A percentile compares a stretch with the other conserved stretches of the same genome.
phyloP scores from a whole-genome alignment of 2,329 filamentous ascomycete species.

The Scytalidium sp. region DNA sequence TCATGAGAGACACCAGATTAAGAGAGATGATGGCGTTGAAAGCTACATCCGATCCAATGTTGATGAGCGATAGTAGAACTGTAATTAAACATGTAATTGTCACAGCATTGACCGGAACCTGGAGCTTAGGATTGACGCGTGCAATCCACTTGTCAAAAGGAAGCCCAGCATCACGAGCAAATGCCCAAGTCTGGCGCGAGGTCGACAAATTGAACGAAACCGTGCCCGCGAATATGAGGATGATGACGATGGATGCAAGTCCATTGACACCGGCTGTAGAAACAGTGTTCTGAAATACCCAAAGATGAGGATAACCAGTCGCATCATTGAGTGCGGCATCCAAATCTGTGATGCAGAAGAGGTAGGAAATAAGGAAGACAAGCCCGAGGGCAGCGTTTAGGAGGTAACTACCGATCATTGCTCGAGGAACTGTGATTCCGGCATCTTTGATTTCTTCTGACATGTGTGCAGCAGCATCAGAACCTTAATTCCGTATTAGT shows the following conservation, averaged over 20 bases:
- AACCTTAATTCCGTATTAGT: conserved; percentile 6
- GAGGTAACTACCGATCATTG: conserved; percentile 43
- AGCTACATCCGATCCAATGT: conserved; percentile 46
- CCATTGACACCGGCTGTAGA: conserved; percentile 32
- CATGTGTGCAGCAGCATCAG: conserved; percentile 32
- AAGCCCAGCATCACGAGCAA: conserved; percentile 41
- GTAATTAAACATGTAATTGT: conserved; percentile 13
- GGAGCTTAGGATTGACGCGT: conserved; percentile 31
- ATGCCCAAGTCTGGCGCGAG: conserved; percentile 38
- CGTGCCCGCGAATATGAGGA: conserved; percentile 34
- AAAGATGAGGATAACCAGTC: conserved; percentile 45
- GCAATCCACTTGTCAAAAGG: conserved; percentile 35
- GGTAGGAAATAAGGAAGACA: conserved; percentile 29
- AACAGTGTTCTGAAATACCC: conserved; percentile 48
- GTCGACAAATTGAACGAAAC: conserved; percentile 32
- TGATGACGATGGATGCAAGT: conserved; percentile 30
- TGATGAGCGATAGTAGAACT: conserved; percentile 33
- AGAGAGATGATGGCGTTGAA: conserved; percentile 52
- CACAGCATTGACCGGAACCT: conserved; percentile 38
- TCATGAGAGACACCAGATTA: conserved; percentile 44
- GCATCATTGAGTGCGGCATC: conserved; percentile 33
- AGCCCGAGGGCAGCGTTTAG: conserved; percentile 46
- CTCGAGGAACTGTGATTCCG: conserved; percentile 39
- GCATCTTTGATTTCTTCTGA: conserved; percentile 48
- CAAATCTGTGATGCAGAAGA: conserved; percentile 32